Conservation (phyloP, 2,329 filamentous ascomycete genomes). For the Emericellopsis cladophorae region DNA sequence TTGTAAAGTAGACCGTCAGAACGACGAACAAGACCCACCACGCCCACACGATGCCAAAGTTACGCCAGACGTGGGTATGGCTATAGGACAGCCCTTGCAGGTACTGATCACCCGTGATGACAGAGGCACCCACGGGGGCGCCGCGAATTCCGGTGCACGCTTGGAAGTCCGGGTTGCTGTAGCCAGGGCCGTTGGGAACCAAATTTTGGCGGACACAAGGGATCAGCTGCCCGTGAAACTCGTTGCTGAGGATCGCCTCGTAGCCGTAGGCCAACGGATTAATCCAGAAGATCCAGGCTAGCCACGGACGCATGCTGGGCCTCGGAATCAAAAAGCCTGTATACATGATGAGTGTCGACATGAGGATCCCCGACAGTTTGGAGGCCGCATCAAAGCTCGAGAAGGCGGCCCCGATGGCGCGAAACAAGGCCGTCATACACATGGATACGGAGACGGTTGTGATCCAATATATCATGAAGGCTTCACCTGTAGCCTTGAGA, state of each 20-base stretch:
- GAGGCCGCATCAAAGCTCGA: conserved; percentile 25
- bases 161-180: conserved; percentile 22
- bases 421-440: conserved; percentile 49
- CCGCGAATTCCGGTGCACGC: conserved; percentile 48
- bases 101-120: conserved; percentile 45
- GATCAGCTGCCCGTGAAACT: conserved; percentile 40
- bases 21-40: conserved; percentile 48
- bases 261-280: conserved; percentile 44
- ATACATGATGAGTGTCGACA: conserved; percentile 14
- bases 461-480: conserved; percentile 52
- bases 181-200: conserved; percentile 32
- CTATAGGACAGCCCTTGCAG: conserved; percentile 39
- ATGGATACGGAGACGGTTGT: conserved; percentile 48
- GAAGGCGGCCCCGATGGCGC: conserved; percentile 52
- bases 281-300: conserved; percentile 45
- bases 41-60: conserved; percentile 49
- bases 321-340: conserved; percentile 30
- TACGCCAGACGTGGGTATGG: conserved; percentile 41
- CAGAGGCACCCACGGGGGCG: conserved; percentile 31
- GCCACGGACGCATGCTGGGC: conserved; percentile 28
- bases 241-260: conserved; percentile 50
- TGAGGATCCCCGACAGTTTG: conserved; percentile 11
- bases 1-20: conserved; percentile 45
- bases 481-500: conserved; percentile 12
- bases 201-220: conserved; percentile 42